Percentiles rank a stretch among this genome's conserved stretches.
Conservation (phyloP, 179 eudicot species). For the Spergularia azorica region DNA sequence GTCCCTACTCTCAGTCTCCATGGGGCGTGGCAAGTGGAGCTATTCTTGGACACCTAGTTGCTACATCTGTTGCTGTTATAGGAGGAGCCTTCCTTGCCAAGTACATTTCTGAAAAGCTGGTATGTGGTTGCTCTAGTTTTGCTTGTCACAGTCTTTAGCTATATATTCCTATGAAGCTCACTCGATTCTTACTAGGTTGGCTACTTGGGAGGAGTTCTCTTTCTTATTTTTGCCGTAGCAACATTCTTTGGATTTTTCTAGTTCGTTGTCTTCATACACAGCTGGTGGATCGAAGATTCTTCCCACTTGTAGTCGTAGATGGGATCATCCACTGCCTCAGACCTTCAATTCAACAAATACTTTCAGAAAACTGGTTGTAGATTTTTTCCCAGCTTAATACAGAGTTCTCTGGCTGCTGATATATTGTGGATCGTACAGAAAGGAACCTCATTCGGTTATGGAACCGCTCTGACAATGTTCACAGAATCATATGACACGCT, state of each 20-base stretch:
- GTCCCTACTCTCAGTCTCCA: slow-evolving; percentile 57
- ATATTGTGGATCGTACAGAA: background rate
- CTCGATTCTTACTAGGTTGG: slow-evolving; percentile 58
- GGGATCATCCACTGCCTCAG: background rate
- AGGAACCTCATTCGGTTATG: background rate
- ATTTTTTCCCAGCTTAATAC: background rate
- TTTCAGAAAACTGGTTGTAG: background rate
- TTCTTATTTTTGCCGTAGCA: slow-evolving; percentile 74
- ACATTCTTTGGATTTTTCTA: slow-evolving; percentile 85
- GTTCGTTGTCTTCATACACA: background rate
- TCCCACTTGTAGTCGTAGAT: background rate
- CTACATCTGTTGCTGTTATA: slow-evolving; percentile 72
- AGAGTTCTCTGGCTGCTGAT: slow-evolving; percentile 5
- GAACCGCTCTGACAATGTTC: slow-evolving; percentile 11
- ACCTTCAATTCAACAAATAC: background rate
- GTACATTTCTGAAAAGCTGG: slow-evolving; percentile 94
- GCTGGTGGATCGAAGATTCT: background rate
- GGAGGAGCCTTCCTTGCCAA: slow-evolving; percentile 93
- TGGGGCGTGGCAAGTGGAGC: slow-evolving; percentile 99
- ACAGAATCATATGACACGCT: slow-evolving; percentile 3
- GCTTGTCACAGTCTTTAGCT: background rate
- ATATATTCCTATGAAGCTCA: slow-evolving; percentile 6
- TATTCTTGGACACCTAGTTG: slow-evolving; percentile 77
- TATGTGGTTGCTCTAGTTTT: slow-evolving; percentile 21
- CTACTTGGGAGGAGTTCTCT: slow-evolving; percentile 72